Percentiles rank a stretch among this genome's conserved stretches.
These are phyloP conservation scores for Pisolithus tinctorius DNA, from an alignment of 768 basidiomycete species.

Conservation along the genomic window DNA sequence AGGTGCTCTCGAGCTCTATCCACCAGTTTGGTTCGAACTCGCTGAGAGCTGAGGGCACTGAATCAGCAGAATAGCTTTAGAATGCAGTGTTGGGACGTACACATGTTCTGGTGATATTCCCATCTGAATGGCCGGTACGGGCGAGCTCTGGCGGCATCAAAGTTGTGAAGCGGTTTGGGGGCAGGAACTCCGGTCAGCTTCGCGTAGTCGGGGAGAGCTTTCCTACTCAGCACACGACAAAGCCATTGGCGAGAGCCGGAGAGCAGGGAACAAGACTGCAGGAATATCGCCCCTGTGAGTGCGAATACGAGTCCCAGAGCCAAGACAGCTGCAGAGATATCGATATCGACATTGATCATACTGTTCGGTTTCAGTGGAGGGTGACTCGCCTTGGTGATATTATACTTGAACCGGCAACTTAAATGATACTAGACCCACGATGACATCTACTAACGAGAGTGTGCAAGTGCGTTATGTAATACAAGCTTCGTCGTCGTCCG, in stretches of 20 bases:
- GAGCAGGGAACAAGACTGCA: neutral
- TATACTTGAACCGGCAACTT: too few species aligned
- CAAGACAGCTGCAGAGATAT: neutral
- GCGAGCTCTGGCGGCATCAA: constrained; percentile 37
- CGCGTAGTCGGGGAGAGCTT: constrained; percentile 32
- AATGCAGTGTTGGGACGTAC: constrained; percentile 23
- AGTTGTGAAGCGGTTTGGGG: constrained; percentile 35
- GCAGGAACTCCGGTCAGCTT: constrained; percentile 37
- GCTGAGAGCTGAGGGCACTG: constrained; percentile 30
- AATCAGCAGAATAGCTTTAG: neutral
- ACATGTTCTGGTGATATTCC: constrained; percentile 52
- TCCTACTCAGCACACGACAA: constrained; percentile 2
- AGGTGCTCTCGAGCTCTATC: constrained; percentile 52
- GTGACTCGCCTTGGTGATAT: too few species aligned
- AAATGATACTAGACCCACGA: too few species aligned
- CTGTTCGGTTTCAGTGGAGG: neutral
- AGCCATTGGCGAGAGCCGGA: constrained; percentile 6
- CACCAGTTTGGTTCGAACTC: constrained; percentile 48
- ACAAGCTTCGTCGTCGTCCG: too few species aligned
- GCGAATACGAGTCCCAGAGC: constrained; percentile 1
- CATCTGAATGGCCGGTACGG: constrained; percentile 54
- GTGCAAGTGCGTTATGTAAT: too few species aligned
- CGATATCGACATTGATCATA: neutral
- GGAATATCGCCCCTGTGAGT: neutral
- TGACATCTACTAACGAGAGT: too few species aligned